Percentiles rank a stretch among this genome's conserved stretches.
Conservation (phyloP, 2,329 filamentous ascomycete species). For the Aspergillus arachidicola region DNA sequence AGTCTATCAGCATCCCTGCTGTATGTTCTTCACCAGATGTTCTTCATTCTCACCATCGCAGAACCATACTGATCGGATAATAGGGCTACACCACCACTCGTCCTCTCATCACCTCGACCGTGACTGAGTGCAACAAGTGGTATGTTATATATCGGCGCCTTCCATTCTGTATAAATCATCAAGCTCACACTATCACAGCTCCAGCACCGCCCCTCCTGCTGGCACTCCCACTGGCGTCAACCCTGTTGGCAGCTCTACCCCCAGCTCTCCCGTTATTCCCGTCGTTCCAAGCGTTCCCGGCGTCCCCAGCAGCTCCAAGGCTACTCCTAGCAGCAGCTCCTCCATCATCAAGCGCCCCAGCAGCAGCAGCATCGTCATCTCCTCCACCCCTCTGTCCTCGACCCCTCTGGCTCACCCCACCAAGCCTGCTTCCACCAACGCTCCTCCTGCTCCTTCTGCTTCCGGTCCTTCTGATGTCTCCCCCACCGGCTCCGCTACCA, state of each 20-base stretch:
- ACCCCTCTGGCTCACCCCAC: conserved; percentile 4
- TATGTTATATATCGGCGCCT: conserved; percentile 25
- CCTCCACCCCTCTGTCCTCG: conserved; percentile 14
- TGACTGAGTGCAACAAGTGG: conserved; percentile 50
- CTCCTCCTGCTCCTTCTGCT: conserved; percentile 15
- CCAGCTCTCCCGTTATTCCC: background rate
- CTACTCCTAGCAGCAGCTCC: conserved; percentile 17
- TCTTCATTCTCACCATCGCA: background rate
- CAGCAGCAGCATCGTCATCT: conserved; percentile 17
- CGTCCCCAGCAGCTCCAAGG: conserved; percentile 7
- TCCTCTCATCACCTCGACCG: conserved; percentile 56
- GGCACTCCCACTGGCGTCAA: conserved; percentile 16
- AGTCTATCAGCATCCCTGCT: conserved; percentile 70
- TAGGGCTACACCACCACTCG: conserved; percentile 60
- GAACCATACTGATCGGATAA: background rate
- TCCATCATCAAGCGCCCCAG: conserved; percentile 18
- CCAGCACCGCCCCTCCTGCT: conserved; percentile 19
- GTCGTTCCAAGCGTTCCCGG: background rate
- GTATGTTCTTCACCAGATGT: conserved; percentile 40
- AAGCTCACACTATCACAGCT: background rate
- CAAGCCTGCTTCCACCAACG: conserved; percentile 17
- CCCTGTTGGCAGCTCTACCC: conserved; percentile 12
- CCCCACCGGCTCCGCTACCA: conserved; percentile 26
- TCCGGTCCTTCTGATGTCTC: conserved; percentile 23
- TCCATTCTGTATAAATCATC: background rate